These are phyloP conservation scores for Trichoderma lentiforme DNA, from an alignment of 2,329 filamentous ascomycete species.

Conservation along the genomic window DNA sequence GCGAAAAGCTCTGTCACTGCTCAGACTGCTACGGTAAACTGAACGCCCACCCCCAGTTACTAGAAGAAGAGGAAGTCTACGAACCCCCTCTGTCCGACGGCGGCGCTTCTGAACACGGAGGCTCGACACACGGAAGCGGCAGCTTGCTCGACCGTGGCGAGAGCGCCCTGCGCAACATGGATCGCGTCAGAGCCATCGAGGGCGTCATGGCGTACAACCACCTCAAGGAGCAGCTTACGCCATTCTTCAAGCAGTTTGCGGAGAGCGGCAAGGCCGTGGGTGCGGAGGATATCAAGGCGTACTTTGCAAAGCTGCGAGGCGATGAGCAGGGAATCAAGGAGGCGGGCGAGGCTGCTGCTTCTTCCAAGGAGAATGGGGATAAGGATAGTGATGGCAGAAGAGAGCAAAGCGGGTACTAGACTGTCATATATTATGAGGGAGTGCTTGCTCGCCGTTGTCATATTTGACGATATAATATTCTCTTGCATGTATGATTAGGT, in stretches of 20 bases:
- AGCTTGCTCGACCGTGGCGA: constrained; percentile 89
- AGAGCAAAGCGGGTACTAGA: constrained; percentile 54
- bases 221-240: constrained; percentile 91
- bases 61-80: constrained; percentile 92
- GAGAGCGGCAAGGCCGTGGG: constrained; percentile 85
- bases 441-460: not conserved
- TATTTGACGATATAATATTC: not conserved
- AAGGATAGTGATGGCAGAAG: constrained; percentile 37
- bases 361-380: constrained; percentile 33
- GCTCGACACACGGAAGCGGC: constrained; percentile 66
- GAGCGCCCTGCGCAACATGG: constrained; percentile 84
- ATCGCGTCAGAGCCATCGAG: constrained; percentile 89
- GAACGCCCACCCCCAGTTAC: constrained; percentile 69
- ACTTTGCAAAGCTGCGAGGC: constrained; percentile 91
- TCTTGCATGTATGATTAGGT: not conserved
- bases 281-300: constrained; percentile 92
- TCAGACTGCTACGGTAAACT: constrained; percentile 73
- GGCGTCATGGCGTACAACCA: constrained; percentile 98
- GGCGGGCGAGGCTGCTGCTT: constrained; percentile 53
- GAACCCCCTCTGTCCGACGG: constrained; percentile 80
- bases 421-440: not conserved
- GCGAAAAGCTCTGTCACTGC: constrained; percentile 79
- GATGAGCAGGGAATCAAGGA: constrained; percentile 72
- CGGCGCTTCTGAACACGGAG: constrained; percentile 51
- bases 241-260: constrained; percentile 89